Conservation (phyloP, 1,284 basidiomycete species). For the Rugosomyces carneus region DNA sequence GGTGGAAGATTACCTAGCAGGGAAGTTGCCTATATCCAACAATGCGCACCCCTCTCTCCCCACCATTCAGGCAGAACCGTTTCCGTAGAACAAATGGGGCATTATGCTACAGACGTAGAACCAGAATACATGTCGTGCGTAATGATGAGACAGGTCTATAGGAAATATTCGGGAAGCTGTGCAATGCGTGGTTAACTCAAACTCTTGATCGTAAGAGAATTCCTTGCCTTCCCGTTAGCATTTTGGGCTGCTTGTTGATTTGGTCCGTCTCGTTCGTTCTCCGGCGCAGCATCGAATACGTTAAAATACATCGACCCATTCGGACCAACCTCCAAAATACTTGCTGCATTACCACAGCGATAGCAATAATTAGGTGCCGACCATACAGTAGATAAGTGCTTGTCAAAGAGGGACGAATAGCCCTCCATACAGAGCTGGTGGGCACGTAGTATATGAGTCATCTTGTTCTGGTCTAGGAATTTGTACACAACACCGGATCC, state of each 20-base stretch:
- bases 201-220: neutral
- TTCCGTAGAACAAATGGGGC: neutral
- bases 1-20: constrained; percentile 9
- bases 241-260: constrained; percentile 66
- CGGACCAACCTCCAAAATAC: constrained; percentile 93
- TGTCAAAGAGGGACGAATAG: constrained; percentile 91
- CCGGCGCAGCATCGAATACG: constrained; percentile 97
- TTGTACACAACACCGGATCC: constrained; percentile 98
- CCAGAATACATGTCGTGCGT: constrained; percentile 14
- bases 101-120: constrained; percentile 7
- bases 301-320: constrained; percentile 91
- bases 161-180: constrained; percentile 68
- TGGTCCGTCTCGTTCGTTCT: constrained; percentile 88
- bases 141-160: constrained; percentile 30
- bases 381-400: constrained; percentile 97
- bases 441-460: constrained; percentile 96
- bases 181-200: constrained; percentile 3
- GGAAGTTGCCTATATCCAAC: constrained; percentile 1
- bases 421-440: constrained; percentile 99
- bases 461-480: constrained; percentile 90
- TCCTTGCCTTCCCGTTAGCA: constrained; percentile 58
- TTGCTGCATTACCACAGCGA: constrained; percentile 96
- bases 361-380: constrained; percentile 98
- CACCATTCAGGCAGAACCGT: neutral
- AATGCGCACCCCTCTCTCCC: neutral